phyloP scores from a whole-genome alignment of 192 early-diverging fungal genomes.

The Mortierella claussenii region DNA sequence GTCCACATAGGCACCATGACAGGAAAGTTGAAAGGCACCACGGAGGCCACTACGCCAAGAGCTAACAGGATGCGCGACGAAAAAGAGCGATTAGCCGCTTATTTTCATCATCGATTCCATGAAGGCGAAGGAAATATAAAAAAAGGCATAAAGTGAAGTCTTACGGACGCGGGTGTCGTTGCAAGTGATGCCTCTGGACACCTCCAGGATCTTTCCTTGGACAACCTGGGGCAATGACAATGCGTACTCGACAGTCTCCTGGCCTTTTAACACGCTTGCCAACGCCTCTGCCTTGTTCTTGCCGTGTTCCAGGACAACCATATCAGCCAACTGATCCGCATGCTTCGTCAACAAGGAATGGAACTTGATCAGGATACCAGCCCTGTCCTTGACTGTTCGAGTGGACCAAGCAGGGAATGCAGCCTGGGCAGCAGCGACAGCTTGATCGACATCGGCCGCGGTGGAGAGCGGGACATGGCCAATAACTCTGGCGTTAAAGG shows the following conservation, averaged over 20 bases:
- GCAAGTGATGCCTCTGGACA: conserved; percentile 75
- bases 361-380: conserved; percentile 68
- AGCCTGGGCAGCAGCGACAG: conserved; percentile 65
- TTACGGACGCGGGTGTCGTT: conserved; percentile 66
- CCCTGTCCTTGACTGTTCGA: conserved; percentile 78
- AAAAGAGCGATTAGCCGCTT: too few relatives aligned
- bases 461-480: conserved; percentile 70
- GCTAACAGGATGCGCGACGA: too few relatives aligned
- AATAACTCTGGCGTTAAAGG: conserved; percentile 70
- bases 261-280: conserved; percentile 79
- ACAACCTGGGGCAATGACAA: conserved; percentile 72
- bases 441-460: conserved; percentile 65
- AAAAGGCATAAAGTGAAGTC: neutral
- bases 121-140: too few relatives aligned
- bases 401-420: conserved; percentile 68
- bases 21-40: conserved; percentile 89
- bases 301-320: conserved; percentile 84
- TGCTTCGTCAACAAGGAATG: conserved; percentile 66
- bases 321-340: conserved; percentile 72
- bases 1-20: conserved; percentile 91
- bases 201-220: conserved; percentile 70
- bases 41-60: conserved; percentile 79
- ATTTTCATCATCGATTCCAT: too few relatives aligned
- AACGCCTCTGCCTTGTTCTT: conserved; percentile 80
- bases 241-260: conserved; percentile 85